Base-by-base conservation (phyloP, 2,329 filamentous ascomycete genomes). In the Trichoderma guizhouense region DNA sequence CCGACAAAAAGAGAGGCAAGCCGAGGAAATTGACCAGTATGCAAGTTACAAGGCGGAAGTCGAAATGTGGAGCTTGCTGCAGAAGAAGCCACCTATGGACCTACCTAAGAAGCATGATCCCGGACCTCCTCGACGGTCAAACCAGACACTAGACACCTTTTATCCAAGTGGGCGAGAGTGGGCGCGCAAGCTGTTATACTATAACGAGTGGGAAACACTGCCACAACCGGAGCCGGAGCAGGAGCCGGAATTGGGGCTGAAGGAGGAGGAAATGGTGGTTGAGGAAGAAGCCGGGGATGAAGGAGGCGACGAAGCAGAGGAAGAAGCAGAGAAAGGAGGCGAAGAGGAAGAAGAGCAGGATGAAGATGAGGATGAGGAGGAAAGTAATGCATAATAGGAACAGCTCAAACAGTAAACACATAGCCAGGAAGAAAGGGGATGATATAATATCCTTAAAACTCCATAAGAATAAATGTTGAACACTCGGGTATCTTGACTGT, bases 41-140 rank as follows among this genome's bases (percentile, higher is more conserved):
- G 80, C 79, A 2, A 83, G 81, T 68, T 79, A 79, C 57, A 75
- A 78, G 28, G 85, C 84, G 36, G 86, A 88, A 74, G 73, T 75
- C 30, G 77, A 80, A 60, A 78, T 88, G 79, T 87, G 86, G 86
- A 75, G 77, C 11, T 71, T 86, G 18, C 72, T 87, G 24, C 81
- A 82, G 53, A 79, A 78, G 75, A 76, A 79, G 36, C 82, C 83
- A 3, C 82, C 81, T 0, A 76, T 77, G 71, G 79, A 79, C 30
- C 55, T 81, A 61, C 76, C 78, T 8, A 82, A 77, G 74, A 73
- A 76, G 30, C 77, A 78, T 7, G 76, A 79, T 24, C 78, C 78
- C 1, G 79, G 77, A 5, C 76, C 74, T 15, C 43, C 77, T 28
- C 75, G 76, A 32, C 77, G 77, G 39, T 78, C 77, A 14, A 80